Evolutionary conservation across 495 filamentous ascomycete genomes (phyloP).

Genomic region (Jackrogersella multiformis): DNA sequence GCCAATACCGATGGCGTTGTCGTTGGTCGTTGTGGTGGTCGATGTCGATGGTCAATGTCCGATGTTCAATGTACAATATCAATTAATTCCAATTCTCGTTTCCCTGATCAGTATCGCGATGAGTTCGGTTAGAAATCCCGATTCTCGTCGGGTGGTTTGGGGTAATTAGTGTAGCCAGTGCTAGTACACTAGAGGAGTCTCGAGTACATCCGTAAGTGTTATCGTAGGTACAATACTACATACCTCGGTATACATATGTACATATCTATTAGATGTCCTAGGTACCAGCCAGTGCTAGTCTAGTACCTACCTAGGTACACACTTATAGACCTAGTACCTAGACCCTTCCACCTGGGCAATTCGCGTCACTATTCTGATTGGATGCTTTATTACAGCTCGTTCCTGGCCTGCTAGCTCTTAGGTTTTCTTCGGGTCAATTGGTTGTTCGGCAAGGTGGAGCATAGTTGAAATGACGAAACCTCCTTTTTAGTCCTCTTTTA

Average conservation of each 20-base stretch:
- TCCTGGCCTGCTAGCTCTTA: constrained; percentile 14
- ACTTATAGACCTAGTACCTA: constrained; percentile 1
- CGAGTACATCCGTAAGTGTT: too few relatives aligned
- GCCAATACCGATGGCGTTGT: neutral
- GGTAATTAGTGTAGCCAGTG: constrained; percentile 10
- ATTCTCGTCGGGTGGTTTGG: constrained; percentile 19
- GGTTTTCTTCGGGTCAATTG: constrained; percentile 7
- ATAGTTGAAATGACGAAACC: constrained; percentile 40
- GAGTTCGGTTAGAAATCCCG: constrained; percentile 9
- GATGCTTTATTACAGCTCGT: constrained; percentile 19
- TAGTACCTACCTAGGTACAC: neutral
- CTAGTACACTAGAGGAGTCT: too few relatives aligned
- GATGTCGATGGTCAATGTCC: neutral
- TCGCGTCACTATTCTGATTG: constrained; percentile 23
- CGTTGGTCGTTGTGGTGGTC: neutral
- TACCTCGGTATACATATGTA: too few relatives aligned
- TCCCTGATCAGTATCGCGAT: constrained; percentile 11
- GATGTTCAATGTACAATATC: neutral
- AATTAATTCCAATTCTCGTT: neutral
- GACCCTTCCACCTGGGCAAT: constrained; percentile 11
- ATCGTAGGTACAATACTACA: constrained; percentile 9
- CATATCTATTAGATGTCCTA: too few relatives aligned
- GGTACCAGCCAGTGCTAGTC: too few relatives aligned
- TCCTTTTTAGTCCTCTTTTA: constrained; percentile 25
- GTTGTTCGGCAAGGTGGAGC: constrained; percentile 26